phyloP scores from a whole-genome alignment of 768 basidiomycete species.

The Podaxis pistillaris region DNA sequence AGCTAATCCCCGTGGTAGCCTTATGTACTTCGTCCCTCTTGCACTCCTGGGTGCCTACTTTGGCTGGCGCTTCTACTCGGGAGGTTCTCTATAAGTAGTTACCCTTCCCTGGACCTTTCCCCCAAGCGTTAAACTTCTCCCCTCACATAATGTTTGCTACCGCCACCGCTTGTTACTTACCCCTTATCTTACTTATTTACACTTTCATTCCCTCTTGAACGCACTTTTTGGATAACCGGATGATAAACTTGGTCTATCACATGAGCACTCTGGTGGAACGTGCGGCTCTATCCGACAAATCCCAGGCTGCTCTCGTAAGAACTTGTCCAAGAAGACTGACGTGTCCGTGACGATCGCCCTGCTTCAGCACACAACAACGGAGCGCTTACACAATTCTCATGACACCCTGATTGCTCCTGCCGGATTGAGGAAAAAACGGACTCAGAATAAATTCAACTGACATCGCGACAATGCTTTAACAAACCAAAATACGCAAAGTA shows the following conservation, averaged over 20 bases:
- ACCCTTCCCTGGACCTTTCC: slow-evolving; percentile 10
- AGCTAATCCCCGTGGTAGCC: slow-evolving; percentile 33
- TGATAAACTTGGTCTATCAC: slow-evolving; percentile 2
- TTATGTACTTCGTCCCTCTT: slow-evolving; percentile 86
- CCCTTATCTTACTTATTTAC: slow-evolving; percentile 12
- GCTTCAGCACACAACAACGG: not conserved
- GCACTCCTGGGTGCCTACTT: slow-evolving; percentile 82
- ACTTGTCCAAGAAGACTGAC: not conserved
- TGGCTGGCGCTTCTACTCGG: slow-evolving; percentile 76
- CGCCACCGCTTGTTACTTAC: slow-evolving; percentile 12
- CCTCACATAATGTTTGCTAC: slow-evolving; percentile 9
- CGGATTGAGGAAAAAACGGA: too few relatives aligned
- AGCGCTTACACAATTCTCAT: not conserved
- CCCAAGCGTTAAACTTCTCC: slow-evolving; percentile 2
- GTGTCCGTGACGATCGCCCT: not conserved
- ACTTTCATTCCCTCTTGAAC: slow-evolving; percentile 1
- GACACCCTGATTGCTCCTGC: not conserved
- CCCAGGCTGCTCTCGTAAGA: not conserved
- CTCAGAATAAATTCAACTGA: too few relatives aligned
- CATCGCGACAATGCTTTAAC: not conserved
- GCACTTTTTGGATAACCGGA: slow-evolving; percentile 10
- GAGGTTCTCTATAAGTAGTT: slow-evolving; percentile 39
- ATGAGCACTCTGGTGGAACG: not conserved
- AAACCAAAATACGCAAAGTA: not conserved
- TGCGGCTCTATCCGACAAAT: not conserved